Base-by-base conservation (phyloP, 495 filamentous ascomycete genomes). In the Aspergillus coremiiformis region DNA sequence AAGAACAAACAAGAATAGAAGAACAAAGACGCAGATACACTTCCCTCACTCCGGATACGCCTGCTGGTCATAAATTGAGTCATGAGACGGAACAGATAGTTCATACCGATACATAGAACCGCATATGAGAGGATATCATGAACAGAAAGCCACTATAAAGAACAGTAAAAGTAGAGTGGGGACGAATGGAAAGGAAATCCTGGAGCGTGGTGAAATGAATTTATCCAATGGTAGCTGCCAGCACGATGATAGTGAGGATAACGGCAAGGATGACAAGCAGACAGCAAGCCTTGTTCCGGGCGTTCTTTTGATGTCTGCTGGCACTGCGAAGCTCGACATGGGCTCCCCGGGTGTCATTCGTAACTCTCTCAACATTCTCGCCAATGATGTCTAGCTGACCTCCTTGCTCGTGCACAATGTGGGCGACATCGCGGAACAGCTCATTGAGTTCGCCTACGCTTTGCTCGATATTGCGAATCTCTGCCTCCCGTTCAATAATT, bases 401-500 rank as follows among this genome's bases (percentile, higher is more conserved):
- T 12, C 93, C 94, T 71, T 99, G 93, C 68, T 95, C 91, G 57
- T 80, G 80, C 32, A 99, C 92, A 59, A 98, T 96, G 59, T 94
- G 89, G 35, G 93, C 94, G 21, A 98, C 88, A 71, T 99, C 94
- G 35, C 90, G 78, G 76, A 97, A 98, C 26, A 98, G 76, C 66
- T 97, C 93, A 60, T 97, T 97, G 49, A 98, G 73, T 63, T 98
- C 93, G 47, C 87, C 86, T 10, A 98, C 92, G 53, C 85, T 87
- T 63, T 95, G 90, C 70, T 99, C 93, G 61, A 99, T 97, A 60
- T 93, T 89, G 26, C 91, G 84, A 58, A 99, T 99, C 74, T 97
- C 93, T 19, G 85, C 78, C 66, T 99, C 93, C 15, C 93, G 89
- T 76, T 97, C 91, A 54, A 92, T 82, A 64, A 99, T 97, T 29